Evolutionary conservation across 129 eudicot genomes (phyloP).

Genomic region (Tagetes patula): DNA sequence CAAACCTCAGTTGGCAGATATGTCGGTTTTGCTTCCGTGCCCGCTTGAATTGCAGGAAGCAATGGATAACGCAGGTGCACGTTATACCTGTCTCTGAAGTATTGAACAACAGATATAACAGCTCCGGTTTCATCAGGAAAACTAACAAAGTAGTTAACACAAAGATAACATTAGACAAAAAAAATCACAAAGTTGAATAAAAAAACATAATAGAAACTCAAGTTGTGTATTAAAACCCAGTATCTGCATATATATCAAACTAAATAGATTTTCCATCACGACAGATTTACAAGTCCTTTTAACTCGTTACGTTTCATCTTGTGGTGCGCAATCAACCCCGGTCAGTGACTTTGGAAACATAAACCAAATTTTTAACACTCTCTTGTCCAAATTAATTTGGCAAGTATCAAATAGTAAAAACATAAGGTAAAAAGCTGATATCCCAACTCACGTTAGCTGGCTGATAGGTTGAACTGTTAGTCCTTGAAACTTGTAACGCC

Average conservation of each 20-base stretch:
- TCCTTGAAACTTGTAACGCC: constrained; percentile 47
- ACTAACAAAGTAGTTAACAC: not conserved
- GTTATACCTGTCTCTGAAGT: constrained; percentile 44
- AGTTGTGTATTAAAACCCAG: too few relatives aligned
- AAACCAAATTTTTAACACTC: not conserved
- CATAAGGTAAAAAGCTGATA: not conserved
- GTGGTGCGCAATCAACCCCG: not conserved
- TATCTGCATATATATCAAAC: too few relatives aligned
- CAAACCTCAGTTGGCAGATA: constrained; percentile 88
- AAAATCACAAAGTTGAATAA: too few relatives aligned
- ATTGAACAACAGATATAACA: constrained; percentile 42
- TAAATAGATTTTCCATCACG: not conserved
- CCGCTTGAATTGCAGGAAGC: constrained; percentile 62
- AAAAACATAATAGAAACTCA: too few relatives aligned
- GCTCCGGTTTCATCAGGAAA: constrained; percentile 43
- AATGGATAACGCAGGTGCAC: constrained; percentile 28
- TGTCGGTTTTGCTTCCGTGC: constrained; percentile 52
- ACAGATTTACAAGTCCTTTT: not conserved
- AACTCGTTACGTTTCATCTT: not conserved
- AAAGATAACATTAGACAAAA: not conserved
- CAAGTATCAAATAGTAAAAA: not conserved
- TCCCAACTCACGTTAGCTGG: constrained; percentile 45
- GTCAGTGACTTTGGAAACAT: not conserved
- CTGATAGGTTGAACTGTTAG: constrained; percentile 35
- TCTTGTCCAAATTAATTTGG: not conserved